Evolutionary conservation across 768 basidiomycete species (phyloP), one percentile per base, ranked within the genome.

Genomic region (Rhodotorula taiwanensis): DNA sequence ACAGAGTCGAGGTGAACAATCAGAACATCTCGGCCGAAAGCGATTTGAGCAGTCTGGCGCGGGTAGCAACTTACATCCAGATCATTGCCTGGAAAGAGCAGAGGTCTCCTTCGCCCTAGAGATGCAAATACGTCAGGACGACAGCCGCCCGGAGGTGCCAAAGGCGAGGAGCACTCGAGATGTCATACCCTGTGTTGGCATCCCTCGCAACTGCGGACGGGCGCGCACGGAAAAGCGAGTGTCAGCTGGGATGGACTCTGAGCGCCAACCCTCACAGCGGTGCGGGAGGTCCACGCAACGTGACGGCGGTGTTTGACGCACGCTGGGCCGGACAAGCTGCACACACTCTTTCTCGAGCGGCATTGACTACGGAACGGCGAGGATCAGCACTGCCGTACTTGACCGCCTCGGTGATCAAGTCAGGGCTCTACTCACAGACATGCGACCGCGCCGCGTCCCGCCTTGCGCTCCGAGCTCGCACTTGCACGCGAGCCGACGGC

Each of bases 1-100:
- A 30, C 3, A 33, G n/a, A 16, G n/a, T 31, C 11, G 20, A 47
- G 51, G n/a, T n/a, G n/a, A n/a, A n/a, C n/a, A n/a, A n/a, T 36
- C 55, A 49, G 55, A 4, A 15, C 25, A 16, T 7, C 10, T 2
- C 43, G 16, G 36, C 20, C 4, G 10, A 27, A 53, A 4, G 31
- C 3, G 7, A 9, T 16, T 34, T 16, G 5, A 16, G 31, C 15
- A 3, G 7, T 7, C 4, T 25, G 13, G 16, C 21, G 20, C 27
- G 31, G 3, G 36, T 27, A 21, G 30, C 20, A n/a, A 55, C 58
- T 31, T 21, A 64, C 66, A 55, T 60, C 58, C 58, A 62, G 14
- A 67, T 42, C 21, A 67, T 27, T 3, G 54, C 33, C 41, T 61
- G 52, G 21, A 60, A 61, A 11, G 61, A 63, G 28, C 66, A 68